Evolutionary conservation across 768 basidiomycete species (phyloP).

Genomic region (Russula griseocarnosa): DNA sequence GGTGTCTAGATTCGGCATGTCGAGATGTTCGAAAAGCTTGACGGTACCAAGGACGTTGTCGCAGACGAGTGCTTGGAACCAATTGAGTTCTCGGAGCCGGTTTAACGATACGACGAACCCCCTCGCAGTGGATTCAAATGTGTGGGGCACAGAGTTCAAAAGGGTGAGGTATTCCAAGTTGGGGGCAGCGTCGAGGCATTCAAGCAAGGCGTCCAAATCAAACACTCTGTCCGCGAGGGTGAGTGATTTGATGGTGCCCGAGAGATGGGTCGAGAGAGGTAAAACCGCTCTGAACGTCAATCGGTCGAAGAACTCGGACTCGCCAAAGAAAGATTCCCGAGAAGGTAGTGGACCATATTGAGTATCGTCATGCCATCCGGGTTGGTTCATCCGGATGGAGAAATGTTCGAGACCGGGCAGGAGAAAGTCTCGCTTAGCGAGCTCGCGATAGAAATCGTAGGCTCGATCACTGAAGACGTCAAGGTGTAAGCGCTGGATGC

Average conservation of each 20-base stretch:
- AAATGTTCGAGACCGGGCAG: conserved; percentile 12
- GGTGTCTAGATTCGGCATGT: conserved; percentile 1
- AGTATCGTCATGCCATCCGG: conserved; percentile 7
- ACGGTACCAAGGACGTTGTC: conserved; percentile 20
- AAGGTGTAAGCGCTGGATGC: conserved; percentile 10
- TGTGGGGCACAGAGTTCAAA: conserved; percentile 15
- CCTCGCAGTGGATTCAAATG: neutral
- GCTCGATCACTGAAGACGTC: conserved; percentile 13
- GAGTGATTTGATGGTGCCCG: conserved; percentile 11
- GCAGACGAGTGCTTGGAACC: conserved; percentile 15
- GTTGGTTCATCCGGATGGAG: conserved; percentile 16
- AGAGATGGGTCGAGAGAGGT: conserved; percentile 10
- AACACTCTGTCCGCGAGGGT: conserved; percentile 10
- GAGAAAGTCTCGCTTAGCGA: neutral
- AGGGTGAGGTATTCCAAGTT: conserved; percentile 21
- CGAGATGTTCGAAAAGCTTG: conserved; percentile 22
- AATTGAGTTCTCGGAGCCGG: conserved; percentile 11
- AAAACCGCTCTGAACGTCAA: conserved; percentile 8
- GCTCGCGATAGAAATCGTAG: conserved; percentile 11
- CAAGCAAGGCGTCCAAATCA: conserved; percentile 13
- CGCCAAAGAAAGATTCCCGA: neutral
- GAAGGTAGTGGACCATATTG: neutral
- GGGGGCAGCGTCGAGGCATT: conserved; percentile 10
- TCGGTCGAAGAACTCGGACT: neutral
- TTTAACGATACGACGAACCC: neutral